Conservation (phyloP, 2,329 filamentous ascomycete species). For the Epichloe hybrida region DNA sequence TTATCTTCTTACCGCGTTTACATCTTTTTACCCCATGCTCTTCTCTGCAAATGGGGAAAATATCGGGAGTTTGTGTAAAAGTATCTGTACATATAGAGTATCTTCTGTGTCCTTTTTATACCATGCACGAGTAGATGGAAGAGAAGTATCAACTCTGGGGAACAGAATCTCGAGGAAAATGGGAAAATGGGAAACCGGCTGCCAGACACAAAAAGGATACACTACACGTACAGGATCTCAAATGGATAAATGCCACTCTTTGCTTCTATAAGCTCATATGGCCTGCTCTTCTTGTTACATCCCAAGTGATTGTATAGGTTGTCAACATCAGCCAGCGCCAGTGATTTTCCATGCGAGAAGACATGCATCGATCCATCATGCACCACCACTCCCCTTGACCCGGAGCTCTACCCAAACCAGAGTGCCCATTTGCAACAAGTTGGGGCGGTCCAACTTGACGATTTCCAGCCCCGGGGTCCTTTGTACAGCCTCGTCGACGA, state of each 20-base stretch:
- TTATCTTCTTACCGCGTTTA: not conserved
- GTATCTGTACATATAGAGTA: not conserved
- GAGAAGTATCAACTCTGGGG: not conserved
- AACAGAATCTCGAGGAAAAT: not conserved
- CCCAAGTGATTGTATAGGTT: not conserved
- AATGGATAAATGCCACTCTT: slow-evolving; percentile 6
- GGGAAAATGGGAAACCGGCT: not conserved
- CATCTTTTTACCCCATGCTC: not conserved
- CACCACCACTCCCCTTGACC: not conserved
- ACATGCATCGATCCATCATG: not conserved
- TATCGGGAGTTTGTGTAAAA: not conserved
- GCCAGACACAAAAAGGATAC: not conserved
- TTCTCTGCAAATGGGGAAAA: not conserved
- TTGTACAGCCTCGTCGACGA: slow-evolving; percentile 36
- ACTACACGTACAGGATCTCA: not conserved
- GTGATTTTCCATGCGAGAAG: not conserved
- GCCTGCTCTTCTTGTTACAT: not conserved
- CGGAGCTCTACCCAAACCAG: slow-evolving; percentile 45
- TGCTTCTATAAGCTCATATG: not conserved
- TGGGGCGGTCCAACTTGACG: slow-evolving; percentile 38
- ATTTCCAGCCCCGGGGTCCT: slow-evolving; percentile 42
- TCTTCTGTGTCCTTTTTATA: slow-evolving; percentile 7
- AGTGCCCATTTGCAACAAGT: slow-evolving; percentile 41
- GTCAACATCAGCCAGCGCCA: not conserved
- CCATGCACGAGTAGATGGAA: slow-evolving; percentile 11